phyloP scores from a whole-genome alignment of 192 early-diverging fungal genomes.

The Backusella psychrophila region DNA sequence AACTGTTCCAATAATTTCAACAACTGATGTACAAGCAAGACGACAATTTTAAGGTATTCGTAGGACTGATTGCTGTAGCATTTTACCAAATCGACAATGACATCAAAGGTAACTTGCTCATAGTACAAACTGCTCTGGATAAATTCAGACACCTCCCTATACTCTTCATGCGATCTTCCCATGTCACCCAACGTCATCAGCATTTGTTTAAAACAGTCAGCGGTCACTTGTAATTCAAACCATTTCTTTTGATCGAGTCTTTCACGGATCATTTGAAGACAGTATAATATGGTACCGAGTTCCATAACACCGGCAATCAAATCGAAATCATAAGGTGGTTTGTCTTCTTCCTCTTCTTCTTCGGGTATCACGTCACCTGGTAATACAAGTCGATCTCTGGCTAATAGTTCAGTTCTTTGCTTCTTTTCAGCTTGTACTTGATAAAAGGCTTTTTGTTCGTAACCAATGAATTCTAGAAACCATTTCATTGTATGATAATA shows the following conservation, averaged over 20 bases:
- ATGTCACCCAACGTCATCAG: slow-evolving; percentile 54
- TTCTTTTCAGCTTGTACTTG: neutral
- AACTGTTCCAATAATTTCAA: slow-evolving; percentile 63
- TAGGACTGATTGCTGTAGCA: slow-evolving; percentile 46
- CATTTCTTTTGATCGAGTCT: slow-evolving; percentile 35
- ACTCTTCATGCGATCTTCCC: slow-evolving; percentile 47
- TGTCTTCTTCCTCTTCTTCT: slow-evolving; percentile 3
- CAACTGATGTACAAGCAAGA: slow-evolving; percentile 56
- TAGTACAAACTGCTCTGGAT: slow-evolving; percentile 75
- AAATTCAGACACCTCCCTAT: slow-evolving; percentile 54
- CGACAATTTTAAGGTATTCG: slow-evolving; percentile 50
- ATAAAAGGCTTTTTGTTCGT: slow-evolving; percentile 6
- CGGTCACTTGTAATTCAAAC: slow-evolving; percentile 46
- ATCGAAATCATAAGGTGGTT: slow-evolving; percentile 33
- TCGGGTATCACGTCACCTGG: neutral
- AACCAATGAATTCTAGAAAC: slow-evolving; percentile 34
- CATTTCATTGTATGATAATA: slow-evolving; percentile 42
- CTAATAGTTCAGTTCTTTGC: neutral
- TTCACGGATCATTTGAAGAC: slow-evolving; percentile 35
- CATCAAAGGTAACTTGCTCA: slow-evolving; percentile 60
- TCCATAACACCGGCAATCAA: slow-evolving; percentile 39
- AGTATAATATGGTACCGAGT: slow-evolving; percentile 21
- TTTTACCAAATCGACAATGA: slow-evolving; percentile 49
- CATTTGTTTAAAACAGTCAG: slow-evolving; percentile 65
- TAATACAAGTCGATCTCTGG: neutral